Evolutionary conservation across 345 rosid species (phyloP).

Genomic region (Chamaenerion angustifolium): DNA sequence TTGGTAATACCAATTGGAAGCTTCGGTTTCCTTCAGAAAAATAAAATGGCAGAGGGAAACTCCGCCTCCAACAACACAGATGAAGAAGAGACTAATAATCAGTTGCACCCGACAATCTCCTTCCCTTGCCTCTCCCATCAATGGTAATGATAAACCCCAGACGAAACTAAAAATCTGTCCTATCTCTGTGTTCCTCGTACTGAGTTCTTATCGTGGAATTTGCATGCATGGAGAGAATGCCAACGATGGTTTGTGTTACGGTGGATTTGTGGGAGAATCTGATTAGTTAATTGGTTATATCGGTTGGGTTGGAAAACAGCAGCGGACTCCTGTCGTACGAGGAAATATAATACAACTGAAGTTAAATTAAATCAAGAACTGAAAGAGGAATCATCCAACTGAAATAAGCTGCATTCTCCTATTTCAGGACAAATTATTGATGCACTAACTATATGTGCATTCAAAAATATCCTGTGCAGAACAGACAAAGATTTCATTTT

Average conservation of each 20-base stretch:
- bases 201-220: background rate
- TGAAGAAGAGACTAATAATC: slow-evolving; percentile 25
- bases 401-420: too few species aligned
- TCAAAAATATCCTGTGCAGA: background rate
- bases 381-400: too few species aligned
- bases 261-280: background rate
- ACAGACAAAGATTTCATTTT: background rate
- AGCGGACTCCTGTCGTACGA: background rate
- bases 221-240: background rate
- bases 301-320: background rate
- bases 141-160: background rate
- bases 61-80: slow-evolving; percentile 42
- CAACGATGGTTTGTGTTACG: too few species aligned
- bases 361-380: background rate
- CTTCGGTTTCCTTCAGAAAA: slow-evolving; percentile 17
- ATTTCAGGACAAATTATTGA: too few species aligned
- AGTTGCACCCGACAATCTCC: slow-evolving; percentile 36
- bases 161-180: background rate
- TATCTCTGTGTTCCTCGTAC: background rate
- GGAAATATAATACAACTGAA: background rate
- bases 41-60: slow-evolving; percentile 33
- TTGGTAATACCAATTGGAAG: slow-evolving; percentile 25
- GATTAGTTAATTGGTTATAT: background rate
- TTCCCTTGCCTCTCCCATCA: slow-evolving; percentile 22
- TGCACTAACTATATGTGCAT: background rate